phyloP scores from a whole-genome alignment of 2,329 filamentous ascomycete genomes.

The Stromatinia cepivora region DNA sequence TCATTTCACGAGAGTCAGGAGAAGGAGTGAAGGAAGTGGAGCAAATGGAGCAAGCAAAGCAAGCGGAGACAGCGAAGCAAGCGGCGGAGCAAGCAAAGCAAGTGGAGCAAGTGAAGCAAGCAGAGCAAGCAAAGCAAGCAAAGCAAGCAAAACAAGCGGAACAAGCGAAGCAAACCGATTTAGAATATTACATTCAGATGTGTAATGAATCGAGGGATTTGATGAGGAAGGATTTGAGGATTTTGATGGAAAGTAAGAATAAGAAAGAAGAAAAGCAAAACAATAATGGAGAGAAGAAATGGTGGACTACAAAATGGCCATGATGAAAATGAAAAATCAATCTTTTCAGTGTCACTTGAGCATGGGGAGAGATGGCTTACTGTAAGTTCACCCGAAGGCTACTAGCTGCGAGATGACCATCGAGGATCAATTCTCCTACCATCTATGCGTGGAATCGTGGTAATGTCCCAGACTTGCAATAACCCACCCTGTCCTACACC shows the following conservation, averaged over 20 bases:
- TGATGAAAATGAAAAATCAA: no score
- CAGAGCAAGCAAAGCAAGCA: no score
- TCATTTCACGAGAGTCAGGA: background rate
- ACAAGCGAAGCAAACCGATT: background rate
- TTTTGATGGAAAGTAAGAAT: background rate
- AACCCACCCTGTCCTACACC: background rate
- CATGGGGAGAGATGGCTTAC: no score
- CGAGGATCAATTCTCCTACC: slow-evolving; percentile 36
- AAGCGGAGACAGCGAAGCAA: no score
- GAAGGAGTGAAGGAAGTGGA: background rate
- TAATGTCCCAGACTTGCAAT: slow-evolving; percentile 6
- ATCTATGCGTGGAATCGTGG: background rate
- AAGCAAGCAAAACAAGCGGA: no score
- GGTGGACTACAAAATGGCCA: no score
- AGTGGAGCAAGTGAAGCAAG: background rate
- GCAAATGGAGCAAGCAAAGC: background rate
- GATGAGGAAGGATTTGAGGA: background rate
- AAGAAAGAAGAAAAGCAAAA: no score
- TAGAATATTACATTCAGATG: background rate
- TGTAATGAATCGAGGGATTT: background rate
- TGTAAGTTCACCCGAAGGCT: no score
- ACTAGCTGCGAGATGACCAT: background rate
- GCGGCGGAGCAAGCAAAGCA: background rate
- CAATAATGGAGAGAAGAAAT: no score
- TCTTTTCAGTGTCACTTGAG: no score